These are phyloP conservation scores for Luzula sylvatica DNA, from an alignment of 176 grass and related monocot genomes.

Conservation along the genomic window DNA sequence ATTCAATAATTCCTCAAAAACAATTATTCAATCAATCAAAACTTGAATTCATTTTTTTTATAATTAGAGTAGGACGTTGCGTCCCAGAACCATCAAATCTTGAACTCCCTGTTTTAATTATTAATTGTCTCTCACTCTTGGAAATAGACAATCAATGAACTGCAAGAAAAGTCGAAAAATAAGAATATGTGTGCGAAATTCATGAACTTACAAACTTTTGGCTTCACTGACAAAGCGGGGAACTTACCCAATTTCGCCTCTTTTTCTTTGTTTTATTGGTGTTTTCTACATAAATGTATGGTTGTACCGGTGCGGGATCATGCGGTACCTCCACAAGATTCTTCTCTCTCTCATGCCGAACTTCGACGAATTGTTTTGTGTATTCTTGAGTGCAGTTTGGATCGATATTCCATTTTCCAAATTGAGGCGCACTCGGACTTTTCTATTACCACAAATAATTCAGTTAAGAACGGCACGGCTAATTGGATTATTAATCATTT, in stretches of 20 bases:
- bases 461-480: too few relatives aligned
- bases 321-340: too few relatives aligned
- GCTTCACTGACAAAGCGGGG: too few relatives aligned
- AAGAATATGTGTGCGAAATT: not conserved
- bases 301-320: not conserved
- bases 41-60: too few relatives aligned
- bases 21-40: too few relatives aligned
- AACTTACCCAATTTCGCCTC: not conserved
- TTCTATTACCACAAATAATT: conserved; percentile 8
- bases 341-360: conserved; percentile 1
- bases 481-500: not conserved
- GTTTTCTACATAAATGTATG: not conserved
- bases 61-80: too few relatives aligned
- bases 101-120: too few relatives aligned
- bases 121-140: not conserved
- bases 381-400: conserved; percentile 8
- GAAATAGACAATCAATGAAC: conserved; percentile 12
- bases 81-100: too few relatives aligned
- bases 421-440: not conserved
- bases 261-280: not conserved
- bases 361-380: not conserved
- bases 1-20: too few relatives aligned
- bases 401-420: conserved; percentile 10
- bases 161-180: not conserved
- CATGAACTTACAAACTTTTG: not conserved